Percentiles rank a stretch among this genome's conserved stretches.
phyloP scores from a whole-genome alignment of 2,329 filamentous ascomycete genomes.

The Ceratocystis smalleyi region DNA sequence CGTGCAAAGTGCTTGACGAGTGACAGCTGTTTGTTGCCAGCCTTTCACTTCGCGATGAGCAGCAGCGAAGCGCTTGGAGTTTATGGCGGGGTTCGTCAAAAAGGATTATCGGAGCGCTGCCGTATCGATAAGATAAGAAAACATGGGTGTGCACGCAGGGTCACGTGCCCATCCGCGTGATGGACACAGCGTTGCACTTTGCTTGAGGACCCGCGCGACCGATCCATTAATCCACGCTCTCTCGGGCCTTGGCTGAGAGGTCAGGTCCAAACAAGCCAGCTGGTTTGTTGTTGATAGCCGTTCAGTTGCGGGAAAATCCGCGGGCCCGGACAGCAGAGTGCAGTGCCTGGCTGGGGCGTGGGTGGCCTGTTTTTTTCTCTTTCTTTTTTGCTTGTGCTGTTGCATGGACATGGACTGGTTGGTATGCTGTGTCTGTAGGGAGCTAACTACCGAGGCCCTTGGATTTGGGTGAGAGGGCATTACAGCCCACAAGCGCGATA shows the following conservation, averaged over 20 bases:
- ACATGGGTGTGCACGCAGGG: not conserved
- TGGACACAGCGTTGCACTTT: not conserved
- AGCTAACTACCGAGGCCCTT: no score
- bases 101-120: not conserved
- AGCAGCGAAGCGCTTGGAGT: not conserved
- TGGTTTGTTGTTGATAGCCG: not conserved
- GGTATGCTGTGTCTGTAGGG: no score
- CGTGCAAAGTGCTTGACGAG: not conserved
- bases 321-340: not conserved
- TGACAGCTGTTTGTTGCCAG: not conserved
- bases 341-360: not conserved
- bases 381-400: not conserved
- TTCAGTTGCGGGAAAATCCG: constrained; percentile 4
- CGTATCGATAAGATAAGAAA: constrained; percentile 6
- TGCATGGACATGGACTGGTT: no score
- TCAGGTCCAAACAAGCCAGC: not conserved
- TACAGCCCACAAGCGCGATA: no score
- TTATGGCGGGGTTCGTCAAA: constrained; percentile 2
- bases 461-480: no score
- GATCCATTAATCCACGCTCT: constrained; percentile 14
- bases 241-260: constrained; percentile 4
- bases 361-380: not conserved
- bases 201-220: constrained; percentile 10
- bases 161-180: not conserved
- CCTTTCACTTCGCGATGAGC: no score